Evolutionary conservation across 2,329 filamentous ascomycete genomes (phyloP).

Genomic region (Aspergillus sp.): DNA sequence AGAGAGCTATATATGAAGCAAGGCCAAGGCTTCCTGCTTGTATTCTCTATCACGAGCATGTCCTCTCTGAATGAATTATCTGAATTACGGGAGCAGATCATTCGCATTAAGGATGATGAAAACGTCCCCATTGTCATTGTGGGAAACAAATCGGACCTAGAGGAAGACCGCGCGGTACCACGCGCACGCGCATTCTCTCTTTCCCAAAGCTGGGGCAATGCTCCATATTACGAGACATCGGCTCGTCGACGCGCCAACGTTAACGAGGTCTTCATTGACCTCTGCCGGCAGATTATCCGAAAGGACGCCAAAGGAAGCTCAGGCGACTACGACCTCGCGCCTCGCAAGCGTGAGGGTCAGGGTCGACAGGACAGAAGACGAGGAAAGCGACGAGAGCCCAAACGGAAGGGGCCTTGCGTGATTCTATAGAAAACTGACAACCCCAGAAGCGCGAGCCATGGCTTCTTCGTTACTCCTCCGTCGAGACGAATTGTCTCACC

Average conservation of each 20-base stretch:
- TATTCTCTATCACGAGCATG: slow-evolving; percentile 85
- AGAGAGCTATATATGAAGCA: slow-evolving; percentile 91
- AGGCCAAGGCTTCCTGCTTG: slow-evolving; percentile 85
- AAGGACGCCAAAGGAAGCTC: slow-evolving; percentile 56
- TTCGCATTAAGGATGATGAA: slow-evolving; percentile 86
- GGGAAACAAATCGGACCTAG: slow-evolving; percentile 87
- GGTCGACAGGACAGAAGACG: slow-evolving; percentile 36
- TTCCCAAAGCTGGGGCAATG: slow-evolving; percentile 81
- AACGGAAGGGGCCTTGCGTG: slow-evolving; percentile 40
- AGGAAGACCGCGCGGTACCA: slow-evolving; percentile 78
- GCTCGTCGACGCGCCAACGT: slow-evolving; percentile 82
- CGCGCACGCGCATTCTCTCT: slow-evolving; percentile 78
- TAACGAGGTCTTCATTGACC: slow-evolving; percentile 82
- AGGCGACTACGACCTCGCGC: slow-evolving; percentile 24
- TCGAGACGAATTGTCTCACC: background rate
- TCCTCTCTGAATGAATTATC: slow-evolving; percentile 81
- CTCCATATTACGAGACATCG: slow-evolving; percentile 88
- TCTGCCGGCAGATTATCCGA: slow-evolving; percentile 79
- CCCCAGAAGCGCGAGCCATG: background rate
- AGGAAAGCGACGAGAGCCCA: slow-evolving; percentile 28
- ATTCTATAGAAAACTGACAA: slow-evolving; percentile 33
- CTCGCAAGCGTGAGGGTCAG: slow-evolving; percentile 36
- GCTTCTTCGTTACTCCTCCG: background rate
- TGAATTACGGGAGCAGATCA: slow-evolving; percentile 82
- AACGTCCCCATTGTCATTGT: slow-evolving; percentile 85